A percentile compares a stretch with the other conserved stretches of the same genome.
Evolutionary conservation across 73 alveolate genomes (phyloP).

Genomic region (Symbiodinium natans): DNA sequence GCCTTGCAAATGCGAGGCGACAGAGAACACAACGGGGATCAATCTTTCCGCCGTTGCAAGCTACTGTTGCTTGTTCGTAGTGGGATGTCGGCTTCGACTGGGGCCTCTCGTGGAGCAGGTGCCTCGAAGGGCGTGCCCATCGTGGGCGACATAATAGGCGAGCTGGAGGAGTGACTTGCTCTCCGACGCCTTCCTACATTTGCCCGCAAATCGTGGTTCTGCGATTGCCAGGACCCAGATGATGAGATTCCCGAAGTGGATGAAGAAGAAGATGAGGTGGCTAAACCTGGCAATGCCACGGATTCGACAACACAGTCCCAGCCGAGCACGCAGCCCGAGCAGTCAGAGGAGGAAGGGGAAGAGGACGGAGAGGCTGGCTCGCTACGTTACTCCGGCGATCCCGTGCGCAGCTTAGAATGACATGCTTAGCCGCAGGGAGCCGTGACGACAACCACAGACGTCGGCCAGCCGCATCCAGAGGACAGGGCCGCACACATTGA

Average conservation of each 20-base stretch:
- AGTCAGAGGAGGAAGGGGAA: neutral
- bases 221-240: conserved; percentile 23
- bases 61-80: neutral
- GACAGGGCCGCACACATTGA: no score
- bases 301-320: neutral
- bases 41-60: neutral
- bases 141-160: neutral
- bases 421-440: no score
- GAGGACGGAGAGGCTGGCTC: neutral
- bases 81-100: neutral
- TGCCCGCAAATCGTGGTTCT: no score
- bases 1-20: conserved; percentile 83
- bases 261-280: neutral
- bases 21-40: neutral
- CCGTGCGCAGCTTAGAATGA: no score
- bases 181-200: no score
- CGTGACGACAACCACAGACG: neutral
- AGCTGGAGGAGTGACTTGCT: neutral
- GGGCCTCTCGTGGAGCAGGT: neutral
- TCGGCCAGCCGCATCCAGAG: neutral
- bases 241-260: conserved; percentile 21
- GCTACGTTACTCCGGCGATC: no score
- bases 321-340: neutral
- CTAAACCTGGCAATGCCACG: neutral
- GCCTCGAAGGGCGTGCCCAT: neutral